A percentile compares a stretch with the other conserved stretches of the same genome.
phyloP scores from a whole-genome alignment of 2,329 filamentous ascomycete species.

The Aaosphaeria pasadenensis region DNA sequence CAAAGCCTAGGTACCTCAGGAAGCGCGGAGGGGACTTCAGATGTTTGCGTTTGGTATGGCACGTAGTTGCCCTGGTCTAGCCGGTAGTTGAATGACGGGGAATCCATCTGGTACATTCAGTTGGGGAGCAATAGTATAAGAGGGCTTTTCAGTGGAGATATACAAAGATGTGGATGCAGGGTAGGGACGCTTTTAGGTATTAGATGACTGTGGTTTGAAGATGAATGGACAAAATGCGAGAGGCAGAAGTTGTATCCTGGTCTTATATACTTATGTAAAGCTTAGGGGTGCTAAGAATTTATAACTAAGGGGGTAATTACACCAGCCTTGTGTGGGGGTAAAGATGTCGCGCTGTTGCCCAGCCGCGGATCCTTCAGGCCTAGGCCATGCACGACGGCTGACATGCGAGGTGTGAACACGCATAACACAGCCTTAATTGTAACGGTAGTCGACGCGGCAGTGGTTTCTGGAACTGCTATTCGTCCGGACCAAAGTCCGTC shows the following conservation, averaged over 20 bases:
- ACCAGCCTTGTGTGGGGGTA: constrained; percentile 16
- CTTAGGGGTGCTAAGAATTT: constrained; percentile 31
- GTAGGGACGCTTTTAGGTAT: not conserved
- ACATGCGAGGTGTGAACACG: constrained; percentile 20
- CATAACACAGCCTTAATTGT: constrained; percentile 15
- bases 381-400: constrained; percentile 9
- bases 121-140: no score
- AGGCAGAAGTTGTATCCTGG: no score
- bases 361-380: constrained; percentile 14
- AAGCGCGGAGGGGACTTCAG: constrained; percentile 32
- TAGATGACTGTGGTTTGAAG: no score
- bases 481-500: no score
- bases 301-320: constrained; percentile 22
- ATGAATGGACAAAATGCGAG: no score
- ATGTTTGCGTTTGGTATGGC: constrained; percentile 26
- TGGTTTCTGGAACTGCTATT: no score
- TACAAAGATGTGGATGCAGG: constrained; percentile 4
- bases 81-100: constrained; percentile 37
- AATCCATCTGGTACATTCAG: constrained; percentile 27
- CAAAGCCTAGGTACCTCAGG: constrained; percentile 37
- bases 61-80: constrained; percentile 33
- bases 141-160: constrained; percentile 6
- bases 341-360: constrained; percentile 14
- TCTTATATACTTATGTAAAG: constrained; percentile 8
- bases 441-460: constrained; percentile 11